A percentile compares a stretch with the other conserved stretches of the same genome.
phyloP scores from a whole-genome alignment of 306 rosid genomes.

The Begonia peltatifolia region DNA sequence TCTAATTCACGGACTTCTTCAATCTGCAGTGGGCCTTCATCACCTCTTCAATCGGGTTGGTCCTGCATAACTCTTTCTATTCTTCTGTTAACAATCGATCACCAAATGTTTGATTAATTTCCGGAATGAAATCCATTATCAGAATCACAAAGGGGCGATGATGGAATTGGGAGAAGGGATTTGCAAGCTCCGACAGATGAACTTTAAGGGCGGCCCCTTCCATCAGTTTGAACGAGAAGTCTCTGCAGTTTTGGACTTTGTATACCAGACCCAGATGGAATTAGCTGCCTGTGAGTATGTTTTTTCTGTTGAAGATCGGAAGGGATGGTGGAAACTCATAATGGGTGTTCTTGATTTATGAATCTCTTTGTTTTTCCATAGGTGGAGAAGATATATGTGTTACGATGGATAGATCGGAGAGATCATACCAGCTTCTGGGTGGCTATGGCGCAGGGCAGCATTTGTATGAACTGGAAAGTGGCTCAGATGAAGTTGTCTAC shows the following conservation, averaged over 20 bases:
- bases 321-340: no score
- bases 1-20: constrained; percentile 72
- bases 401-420: constrained; percentile 73
- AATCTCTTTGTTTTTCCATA: constrained; percentile 1
- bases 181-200: constrained; percentile 75
- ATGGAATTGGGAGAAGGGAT: constrained; percentile 89
- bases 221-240: constrained; percentile 60
- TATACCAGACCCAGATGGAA: constrained; percentile 84
- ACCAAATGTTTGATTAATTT: no score
- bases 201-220: constrained; percentile 58
- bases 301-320: no score
- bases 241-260: constrained; percentile 58
- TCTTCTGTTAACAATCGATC: no score
- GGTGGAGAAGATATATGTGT: constrained; percentile 67
- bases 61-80: not conserved
- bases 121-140: not conserved
- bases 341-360: not conserved
- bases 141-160: constrained; percentile 96
- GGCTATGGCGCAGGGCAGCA: constrained; percentile 72
- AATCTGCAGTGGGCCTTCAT: constrained; percentile 86
- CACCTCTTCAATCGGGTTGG: constrained; percentile 75
- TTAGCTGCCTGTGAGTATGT: constrained; percentile 75
- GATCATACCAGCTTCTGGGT: constrained; percentile 80
- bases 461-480: constrained; percentile 32
- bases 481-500: constrained; percentile 14